These are phyloP conservation scores for Hanseniaspora guilliermondii DNA, from an alignment of 805 yeast species.

Conservation along the genomic window DNA sequence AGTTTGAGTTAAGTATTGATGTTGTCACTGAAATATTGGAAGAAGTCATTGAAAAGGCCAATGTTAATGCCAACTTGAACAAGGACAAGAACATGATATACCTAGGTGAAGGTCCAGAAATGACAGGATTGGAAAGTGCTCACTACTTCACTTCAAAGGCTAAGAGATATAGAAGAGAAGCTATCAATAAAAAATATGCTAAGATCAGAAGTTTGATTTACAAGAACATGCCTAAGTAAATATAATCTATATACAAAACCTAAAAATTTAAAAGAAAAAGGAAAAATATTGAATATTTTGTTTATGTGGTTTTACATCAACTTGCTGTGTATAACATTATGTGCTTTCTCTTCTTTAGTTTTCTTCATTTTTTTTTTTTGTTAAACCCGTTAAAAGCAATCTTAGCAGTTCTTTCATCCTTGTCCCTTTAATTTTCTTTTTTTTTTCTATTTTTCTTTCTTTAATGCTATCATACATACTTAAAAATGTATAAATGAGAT, in stretches of 20 bases:
- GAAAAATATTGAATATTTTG: neutral
- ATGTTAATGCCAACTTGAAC: constrained; percentile 56
- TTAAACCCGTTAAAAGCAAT: no score
- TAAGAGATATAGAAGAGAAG: constrained; percentile 14
- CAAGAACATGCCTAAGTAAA: neutral
- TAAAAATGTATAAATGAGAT: no score
- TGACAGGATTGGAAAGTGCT: constrained; percentile 74
- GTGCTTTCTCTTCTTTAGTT: no score
- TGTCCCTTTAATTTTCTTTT: no score
- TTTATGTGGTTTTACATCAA: no score
- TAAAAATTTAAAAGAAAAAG: neutral
- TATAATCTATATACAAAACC: neutral
- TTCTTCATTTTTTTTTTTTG: no score
- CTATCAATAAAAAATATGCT: neutral
- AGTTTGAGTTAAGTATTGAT: constrained; percentile 50
- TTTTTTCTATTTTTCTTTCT: no score
- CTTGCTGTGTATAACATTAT: no score
- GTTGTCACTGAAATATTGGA: constrained; percentile 53
- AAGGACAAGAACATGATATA: constrained; percentile 50
- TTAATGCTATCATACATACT: no score
- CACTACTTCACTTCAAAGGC: constrained; percentile 55
- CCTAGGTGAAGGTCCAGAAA: constrained; percentile 65
- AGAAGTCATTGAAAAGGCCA: constrained; percentile 66
- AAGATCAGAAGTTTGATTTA: neutral
- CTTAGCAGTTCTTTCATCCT: no score